Evolutionary conservation across 441 rosid genomes (phyloP), one percentile per base, ranked within the genome.

Genomic region (Brassica hybrid): DNA sequence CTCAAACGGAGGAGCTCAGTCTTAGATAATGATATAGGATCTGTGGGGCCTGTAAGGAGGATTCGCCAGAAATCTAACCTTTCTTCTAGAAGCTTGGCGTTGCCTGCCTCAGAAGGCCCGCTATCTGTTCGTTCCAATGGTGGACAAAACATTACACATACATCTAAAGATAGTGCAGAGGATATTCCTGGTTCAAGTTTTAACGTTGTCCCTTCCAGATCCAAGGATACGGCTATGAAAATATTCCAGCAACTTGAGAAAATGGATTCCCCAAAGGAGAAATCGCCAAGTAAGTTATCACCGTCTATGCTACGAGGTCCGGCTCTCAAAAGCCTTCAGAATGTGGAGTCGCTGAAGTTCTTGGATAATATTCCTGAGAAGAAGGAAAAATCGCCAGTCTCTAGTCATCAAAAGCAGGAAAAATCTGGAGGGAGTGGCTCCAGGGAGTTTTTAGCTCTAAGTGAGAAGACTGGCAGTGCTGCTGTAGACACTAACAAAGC

Each of bases 1-100:
- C 83, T 86, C 65, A 96, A 96, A 80, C 88, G 97, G 65, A 82
- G 96, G 83, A 90, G 88, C 79, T 88, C 94, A 14, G 89, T 85
- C 60, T 85, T 96, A 30, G 97, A 96, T 60, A 87, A 79, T 85
- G 97, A 86, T 82, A 83, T 91, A n/a, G 92, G 94, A 64, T 87
- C 97, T 74, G 82, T 83, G 67, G 97, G 94, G 66, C 91, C 98
- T 76, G 84, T 94, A 74, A 94, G 99, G 43, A 91, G 98, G 81
- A 91, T 91, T 79, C 94, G 98, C 65, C 97, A 94, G 77, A 96
- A 94, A 73, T 86, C 94, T 41, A 90, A 86, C 75, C 86, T 91
- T 74, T 80, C 85, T n/a, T 80, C 85, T 80, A 85, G 75, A 83
- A 85, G 38, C 77, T 79, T 83, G 77, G 77, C 83, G 67, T 74